These are phyloP conservation scores for Microsporum canis DNA, from an alignment of 2,329 filamentous ascomycete genomes.

Conservation along the genomic window DNA sequence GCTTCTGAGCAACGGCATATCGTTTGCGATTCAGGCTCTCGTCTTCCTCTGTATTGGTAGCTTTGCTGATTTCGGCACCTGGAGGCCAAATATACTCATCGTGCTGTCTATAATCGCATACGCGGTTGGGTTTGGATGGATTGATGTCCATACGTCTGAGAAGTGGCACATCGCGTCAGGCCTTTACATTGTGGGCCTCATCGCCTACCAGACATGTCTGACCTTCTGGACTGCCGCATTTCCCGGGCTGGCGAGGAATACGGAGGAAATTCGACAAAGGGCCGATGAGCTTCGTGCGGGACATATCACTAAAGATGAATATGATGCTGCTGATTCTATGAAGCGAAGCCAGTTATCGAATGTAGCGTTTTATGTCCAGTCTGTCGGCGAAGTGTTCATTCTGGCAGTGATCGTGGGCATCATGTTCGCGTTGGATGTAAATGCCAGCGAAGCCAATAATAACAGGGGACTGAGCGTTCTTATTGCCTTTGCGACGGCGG, in stretches of 20 bases:
- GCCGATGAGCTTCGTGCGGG: conserved; percentile 42
- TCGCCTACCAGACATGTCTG: conserved; percentile 55
- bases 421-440: conserved; percentile 50
- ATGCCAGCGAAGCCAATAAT: conserved; percentile 48
- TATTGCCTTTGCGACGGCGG: conserved; percentile 53
- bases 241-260: conserved; percentile 47
- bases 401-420: conserved; percentile 55
- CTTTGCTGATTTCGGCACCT: conserved; percentile 53
- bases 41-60: conserved; percentile 35
- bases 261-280: conserved; percentile 38
- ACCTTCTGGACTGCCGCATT: conserved; percentile 61
- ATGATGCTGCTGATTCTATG: conserved; percentile 50
- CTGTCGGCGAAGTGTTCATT: conserved; percentile 50
- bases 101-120: conserved; percentile 50
- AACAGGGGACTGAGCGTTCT: conserved; percentile 56
- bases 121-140: conserved; percentile 55
- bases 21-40: conserved; percentile 53
- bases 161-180: conserved; percentile 52
- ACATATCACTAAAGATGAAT: conserved; percentile 46
- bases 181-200: conserved; percentile 55
- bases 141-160: conserved; percentile 49
- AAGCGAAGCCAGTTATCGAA: conserved; percentile 55
- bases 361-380: conserved; percentile 53
- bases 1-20: conserved; percentile 43
- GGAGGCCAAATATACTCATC: conserved; percentile 52